phyloP scores from a whole-genome alignment of 208 protist species.

The Angomonas desouzai region DNA sequence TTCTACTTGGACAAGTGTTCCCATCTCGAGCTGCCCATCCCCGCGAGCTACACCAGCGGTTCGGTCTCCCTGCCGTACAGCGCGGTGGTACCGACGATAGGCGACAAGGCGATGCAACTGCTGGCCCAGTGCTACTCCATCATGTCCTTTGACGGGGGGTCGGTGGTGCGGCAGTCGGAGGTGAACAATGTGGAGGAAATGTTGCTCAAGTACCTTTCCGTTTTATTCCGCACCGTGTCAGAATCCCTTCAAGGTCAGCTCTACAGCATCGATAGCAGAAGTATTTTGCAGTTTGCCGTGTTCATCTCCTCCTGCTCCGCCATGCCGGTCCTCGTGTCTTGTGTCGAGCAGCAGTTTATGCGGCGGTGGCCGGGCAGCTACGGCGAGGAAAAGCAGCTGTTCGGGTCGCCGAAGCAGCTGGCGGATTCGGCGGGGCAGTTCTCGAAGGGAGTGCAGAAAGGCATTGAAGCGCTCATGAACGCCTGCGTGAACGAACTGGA shows the following conservation, averaged over 20 bases:
- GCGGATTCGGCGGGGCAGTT: constrained; percentile 64
- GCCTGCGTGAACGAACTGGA: constrained; percentile 59
- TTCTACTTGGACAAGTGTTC: constrained; percentile 69
- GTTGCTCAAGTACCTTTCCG: constrained; percentile 86
- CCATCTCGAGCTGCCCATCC: constrained; percentile 58
- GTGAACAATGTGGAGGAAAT: constrained; percentile 90
- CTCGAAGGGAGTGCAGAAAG: constrained; percentile 61
- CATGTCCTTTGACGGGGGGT: constrained; percentile 49
- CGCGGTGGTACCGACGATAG: constrained; percentile 51
- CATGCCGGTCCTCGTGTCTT: constrained; percentile 77
- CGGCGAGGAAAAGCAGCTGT: constrained; percentile 43
- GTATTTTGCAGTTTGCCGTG: constrained; percentile 64
- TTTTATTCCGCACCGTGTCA: constrained; percentile 81
- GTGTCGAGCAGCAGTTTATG: constrained; percentile 86
- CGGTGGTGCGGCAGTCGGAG: constrained; percentile 75
- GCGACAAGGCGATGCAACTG: constrained; percentile 58
- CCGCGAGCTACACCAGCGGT: constrained; percentile 36
- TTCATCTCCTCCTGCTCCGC: constrained; percentile 74
- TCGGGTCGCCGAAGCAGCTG: constrained; percentile 71
- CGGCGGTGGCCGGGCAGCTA: constrained; percentile 72
- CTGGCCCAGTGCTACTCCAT: constrained; percentile 70
- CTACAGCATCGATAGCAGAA: constrained; percentile 35
- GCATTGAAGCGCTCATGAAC: constrained; percentile 65
- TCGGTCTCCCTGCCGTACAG: constrained; percentile 68
- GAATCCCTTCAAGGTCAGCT: constrained; percentile 69